phyloP scores from a whole-genome alignment of 225 moss, liverwort and hornwort genomes.

The Sphagnum tenellum region DNA sequence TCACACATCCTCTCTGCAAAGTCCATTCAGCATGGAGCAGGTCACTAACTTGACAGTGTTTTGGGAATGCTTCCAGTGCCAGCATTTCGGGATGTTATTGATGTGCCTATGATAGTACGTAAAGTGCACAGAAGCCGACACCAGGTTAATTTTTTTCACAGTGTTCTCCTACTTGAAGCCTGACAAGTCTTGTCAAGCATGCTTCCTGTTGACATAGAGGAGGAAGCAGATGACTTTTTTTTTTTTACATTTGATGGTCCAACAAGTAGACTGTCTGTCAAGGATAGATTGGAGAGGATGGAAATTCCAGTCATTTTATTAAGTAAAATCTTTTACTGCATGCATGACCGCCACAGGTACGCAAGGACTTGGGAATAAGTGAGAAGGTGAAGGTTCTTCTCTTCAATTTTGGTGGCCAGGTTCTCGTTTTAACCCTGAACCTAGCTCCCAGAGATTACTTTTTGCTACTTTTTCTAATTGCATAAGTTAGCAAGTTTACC shows the following conservation, averaged over 20 bases:
- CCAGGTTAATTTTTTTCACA: constrained; percentile 28
- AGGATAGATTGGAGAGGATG: too few species aligned
- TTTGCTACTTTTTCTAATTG: too few species aligned
- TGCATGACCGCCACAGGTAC: constrained; percentile 33
- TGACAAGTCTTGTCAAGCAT: background rate
- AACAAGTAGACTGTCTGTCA: too few species aligned
- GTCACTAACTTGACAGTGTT: too few species aligned
- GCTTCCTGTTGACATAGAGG: background rate
- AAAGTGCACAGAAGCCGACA: constrained; percentile 55
- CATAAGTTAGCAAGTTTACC: too few species aligned
- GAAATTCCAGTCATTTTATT: too few species aligned
- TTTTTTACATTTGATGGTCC: too few species aligned
- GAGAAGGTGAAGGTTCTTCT: constrained; percentile 60
- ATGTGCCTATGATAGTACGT: constrained; percentile 81
- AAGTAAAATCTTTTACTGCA: too few species aligned
- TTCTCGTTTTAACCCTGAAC: constrained; percentile 7
- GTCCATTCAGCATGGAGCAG: too few species aligned
- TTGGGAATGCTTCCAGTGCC: constrained; percentile 56
- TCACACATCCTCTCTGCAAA: too few species aligned
- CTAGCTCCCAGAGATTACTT: background rate
- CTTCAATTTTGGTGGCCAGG: constrained; percentile 96
- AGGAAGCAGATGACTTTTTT: too few species aligned
- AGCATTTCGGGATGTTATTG: constrained; percentile 85
- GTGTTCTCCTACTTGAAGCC: too few species aligned
- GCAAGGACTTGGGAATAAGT: constrained; percentile 50